Evolutionary conservation across 176 grass and related monocot genomes (phyloP).

Genomic region (Otatea glauca): DNA sequence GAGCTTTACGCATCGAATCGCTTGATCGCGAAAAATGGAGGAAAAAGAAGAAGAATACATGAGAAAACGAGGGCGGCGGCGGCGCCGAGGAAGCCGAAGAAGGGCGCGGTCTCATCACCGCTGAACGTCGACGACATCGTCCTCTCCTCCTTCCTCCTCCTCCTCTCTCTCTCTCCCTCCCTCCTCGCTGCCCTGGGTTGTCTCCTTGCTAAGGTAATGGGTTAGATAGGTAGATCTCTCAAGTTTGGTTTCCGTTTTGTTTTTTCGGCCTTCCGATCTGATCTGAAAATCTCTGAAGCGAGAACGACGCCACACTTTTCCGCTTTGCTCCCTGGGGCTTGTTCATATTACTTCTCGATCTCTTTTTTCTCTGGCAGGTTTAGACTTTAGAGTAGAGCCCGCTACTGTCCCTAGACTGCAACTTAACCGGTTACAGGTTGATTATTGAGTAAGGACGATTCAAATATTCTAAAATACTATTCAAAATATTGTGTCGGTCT

Average conservation of each 20-base stretch:
- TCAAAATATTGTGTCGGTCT: too few relatives aligned
- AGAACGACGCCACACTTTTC: background rate
- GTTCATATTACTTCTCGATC: background rate
- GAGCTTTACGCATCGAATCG: background rate
- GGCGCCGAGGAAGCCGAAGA: slow-evolving; percentile 99
- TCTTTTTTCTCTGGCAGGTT: too few relatives aligned
- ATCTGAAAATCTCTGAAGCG: slow-evolving; percentile 40
- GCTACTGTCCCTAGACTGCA: too few relatives aligned
- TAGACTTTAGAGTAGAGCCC: too few relatives aligned
- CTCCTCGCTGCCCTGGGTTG: background rate
- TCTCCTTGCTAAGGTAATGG: slow-evolving; percentile 12
- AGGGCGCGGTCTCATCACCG: slow-evolving; percentile 97
- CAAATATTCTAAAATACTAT: too few relatives aligned
- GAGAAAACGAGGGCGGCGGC: slow-evolving; percentile 95
- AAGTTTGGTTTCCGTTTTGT: slow-evolving; percentile 16
- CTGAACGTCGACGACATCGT: slow-evolving; percentile 86
- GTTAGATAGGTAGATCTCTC: slow-evolving; percentile 2
- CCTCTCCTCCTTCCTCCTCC: background rate
- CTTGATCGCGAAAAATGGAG: background rate
- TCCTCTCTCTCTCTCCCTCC: background rate
- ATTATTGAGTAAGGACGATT: too few relatives aligned
- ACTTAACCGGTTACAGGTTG: too few relatives aligned
- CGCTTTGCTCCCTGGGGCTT: background rate
- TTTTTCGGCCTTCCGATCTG: slow-evolving; percentile 2
- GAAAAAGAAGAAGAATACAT: slow-evolving; percentile 34